Base-by-base conservation (phyloP, 1,284 basidiomycete species). In the Boletellus deceptivus region DNA sequence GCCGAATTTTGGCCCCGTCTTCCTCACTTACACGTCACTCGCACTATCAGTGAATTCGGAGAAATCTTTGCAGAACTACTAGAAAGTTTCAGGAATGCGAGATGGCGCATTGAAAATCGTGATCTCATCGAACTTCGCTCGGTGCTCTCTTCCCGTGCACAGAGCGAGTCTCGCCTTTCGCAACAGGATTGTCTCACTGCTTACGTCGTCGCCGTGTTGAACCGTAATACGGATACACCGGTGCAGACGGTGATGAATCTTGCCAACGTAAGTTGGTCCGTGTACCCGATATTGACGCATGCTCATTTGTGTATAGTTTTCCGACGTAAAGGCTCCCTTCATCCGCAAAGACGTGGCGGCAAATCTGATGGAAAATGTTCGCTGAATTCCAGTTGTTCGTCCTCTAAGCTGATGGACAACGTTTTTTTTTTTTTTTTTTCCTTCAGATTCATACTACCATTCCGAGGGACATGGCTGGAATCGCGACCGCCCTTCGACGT, bases 291-390 rank as follows among this genome's bases (percentile, higher is more conserved):
- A 2, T 14, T 20, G 20, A 7, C 43, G 7, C 14, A 10, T 20
- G 9, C 27, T 11, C 27, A 25, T 25, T 43, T 31, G 13, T 35
- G 4, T 41, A 41, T 25, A 73, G 69, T 72, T 61, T 51, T 62
- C 68, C 14, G 27, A 54, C 37, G 33, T 62, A 1, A 27, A 38
- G 1, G 57, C 59, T 6, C 46, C 56, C 0, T 65, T 67, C 38
- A 38, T 63, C 16, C 52, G 46, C 6, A 48, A 50, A 13, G 33
- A 60, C 49, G 50, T 60, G 3, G 64, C 55, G 16, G 58, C 59
- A 18, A 72, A 70, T 48, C 45, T 58, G 7, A 52, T 70, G 11
- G 60, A 59, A 31, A 57, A 64, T 43, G 72, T 72, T 40, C 14
- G 67, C 59, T 16, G 9, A 43, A 8, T 22, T 6, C 27, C 27